Evolutionary conservation across 768 basidiomycete genomes (phyloP).

Genomic region (Boletellus ananiceps): DNA sequence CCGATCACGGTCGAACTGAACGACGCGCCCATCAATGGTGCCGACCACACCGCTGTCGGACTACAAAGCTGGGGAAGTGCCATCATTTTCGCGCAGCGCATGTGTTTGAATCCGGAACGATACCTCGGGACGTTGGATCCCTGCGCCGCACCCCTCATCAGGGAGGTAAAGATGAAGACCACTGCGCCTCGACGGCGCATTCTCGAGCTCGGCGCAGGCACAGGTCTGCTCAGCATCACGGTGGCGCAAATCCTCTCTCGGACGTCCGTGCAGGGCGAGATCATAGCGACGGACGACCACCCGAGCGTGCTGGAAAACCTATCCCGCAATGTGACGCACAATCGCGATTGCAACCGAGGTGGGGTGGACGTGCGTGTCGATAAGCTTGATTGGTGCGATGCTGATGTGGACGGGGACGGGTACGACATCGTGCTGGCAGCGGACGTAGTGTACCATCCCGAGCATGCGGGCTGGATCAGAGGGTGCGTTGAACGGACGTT

Average conservation of each 20-base stretch:
- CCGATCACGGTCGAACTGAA: constrained; percentile 54
- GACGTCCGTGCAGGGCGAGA: constrained; percentile 15
- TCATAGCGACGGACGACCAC: constrained; percentile 78
- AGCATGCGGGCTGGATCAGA: constrained; percentile 67
- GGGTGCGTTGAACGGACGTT: constrained; percentile 54
- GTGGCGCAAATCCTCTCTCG: constrained; percentile 44
- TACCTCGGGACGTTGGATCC: constrained; percentile 32
- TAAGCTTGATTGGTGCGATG: constrained; percentile 59
- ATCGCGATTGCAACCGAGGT: constrained; percentile 31
- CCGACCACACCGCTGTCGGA: constrained; percentile 77
- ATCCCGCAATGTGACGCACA: constrained; percentile 50
- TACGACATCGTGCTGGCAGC: constrained; percentile 77
- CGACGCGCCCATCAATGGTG: constrained; percentile 58
- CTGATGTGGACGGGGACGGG: neutral
- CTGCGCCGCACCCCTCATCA: neutral
- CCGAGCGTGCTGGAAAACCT: constrained; percentile 72
- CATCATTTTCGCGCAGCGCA: constrained; percentile 61
- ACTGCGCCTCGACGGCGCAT: constrained; percentile 34
- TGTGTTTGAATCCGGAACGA: constrained; percentile 45
- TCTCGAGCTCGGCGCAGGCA: constrained; percentile 83
- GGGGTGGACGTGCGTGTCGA: constrained; percentile 39
- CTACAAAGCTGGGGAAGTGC: constrained; percentile 83
- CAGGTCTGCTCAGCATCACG: constrained; percentile 75
- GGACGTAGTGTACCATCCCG: constrained; percentile 72
- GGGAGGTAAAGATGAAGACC: neutral